Conservation (phyloP, 495 filamentous ascomycete genomes). For the Letharia lupina region DNA sequence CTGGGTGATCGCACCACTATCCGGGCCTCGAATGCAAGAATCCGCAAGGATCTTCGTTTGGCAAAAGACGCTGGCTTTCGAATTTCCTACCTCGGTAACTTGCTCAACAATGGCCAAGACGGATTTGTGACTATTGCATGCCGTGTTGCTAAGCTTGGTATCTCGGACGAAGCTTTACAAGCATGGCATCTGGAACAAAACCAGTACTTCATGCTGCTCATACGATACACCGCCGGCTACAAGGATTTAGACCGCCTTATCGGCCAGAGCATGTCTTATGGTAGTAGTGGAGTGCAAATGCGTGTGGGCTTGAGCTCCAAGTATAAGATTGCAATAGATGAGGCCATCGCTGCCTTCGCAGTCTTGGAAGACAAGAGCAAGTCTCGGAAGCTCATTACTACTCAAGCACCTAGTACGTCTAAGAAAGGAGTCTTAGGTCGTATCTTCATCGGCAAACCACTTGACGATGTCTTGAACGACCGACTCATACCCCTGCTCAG, state of each 20-base stretch:
- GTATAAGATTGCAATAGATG: conserved; percentile 40
- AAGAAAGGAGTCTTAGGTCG: conserved; percentile 30
- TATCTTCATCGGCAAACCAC: conserved; percentile 63
- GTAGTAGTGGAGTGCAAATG: conserved; percentile 27
- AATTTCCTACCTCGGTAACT: conserved; percentile 52
- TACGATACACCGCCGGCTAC: conserved; percentile 59
- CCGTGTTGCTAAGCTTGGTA: conserved; percentile 58
- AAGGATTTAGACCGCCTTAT: conserved; percentile 42
- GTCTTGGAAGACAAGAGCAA: conserved; percentile 25
- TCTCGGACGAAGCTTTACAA: conserved; percentile 67
- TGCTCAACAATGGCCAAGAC: conserved; percentile 31
- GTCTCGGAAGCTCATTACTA: conserved; percentile 8
- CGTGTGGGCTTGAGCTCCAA: conserved; percentile 41
- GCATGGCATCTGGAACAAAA: conserved; percentile 63
- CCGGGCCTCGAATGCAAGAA: conserved; percentile 24
- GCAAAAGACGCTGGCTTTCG: conserved; percentile 64
- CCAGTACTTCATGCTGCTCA: conserved; percentile 70
- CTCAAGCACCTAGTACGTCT: conserved; percentile 3
- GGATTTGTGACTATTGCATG: conserved; percentile 51
- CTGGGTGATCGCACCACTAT: conserved; percentile 20
- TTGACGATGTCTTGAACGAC: conserved; percentile 61
- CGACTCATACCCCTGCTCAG: conserved; percentile 57
- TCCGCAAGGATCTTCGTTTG: conserved; percentile 55
- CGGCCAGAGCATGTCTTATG: conserved; percentile 16
- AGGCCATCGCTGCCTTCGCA: conserved; percentile 44